These are phyloP conservation scores for Saccharomyces eubayanus DNA, from an alignment of 805 yeast genomes.

Conservation along the genomic window DNA sequence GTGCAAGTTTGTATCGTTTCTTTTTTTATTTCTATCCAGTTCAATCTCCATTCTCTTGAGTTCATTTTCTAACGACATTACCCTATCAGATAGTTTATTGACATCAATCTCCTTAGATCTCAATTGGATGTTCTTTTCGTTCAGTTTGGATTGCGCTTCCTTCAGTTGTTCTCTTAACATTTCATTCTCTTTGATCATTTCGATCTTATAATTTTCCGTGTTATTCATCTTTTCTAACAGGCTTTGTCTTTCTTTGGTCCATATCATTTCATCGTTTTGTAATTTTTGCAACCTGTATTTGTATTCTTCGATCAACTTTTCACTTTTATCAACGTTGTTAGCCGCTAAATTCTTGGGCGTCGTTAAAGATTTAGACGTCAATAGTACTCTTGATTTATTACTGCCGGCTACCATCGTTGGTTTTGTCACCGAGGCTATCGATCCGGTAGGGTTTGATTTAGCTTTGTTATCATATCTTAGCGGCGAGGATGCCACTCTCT, in stretches of 20 bases:
- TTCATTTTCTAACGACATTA: constrained; percentile 12
- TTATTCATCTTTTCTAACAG: constrained; percentile 25
- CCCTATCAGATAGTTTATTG: constrained; percentile 16
- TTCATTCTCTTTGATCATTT: constrained; percentile 44
- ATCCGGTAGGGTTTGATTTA: background rate
- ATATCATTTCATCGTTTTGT: constrained; percentile 42
- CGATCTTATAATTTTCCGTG: constrained; percentile 28
- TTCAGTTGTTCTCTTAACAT: constrained; percentile 29
- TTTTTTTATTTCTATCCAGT: background rate
- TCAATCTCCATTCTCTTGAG: constrained; percentile 2
- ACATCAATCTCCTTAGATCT: constrained; percentile 19
- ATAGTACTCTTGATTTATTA: constrained; percentile 9
- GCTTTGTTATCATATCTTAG: constrained; percentile 34
- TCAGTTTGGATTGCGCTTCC: constrained; percentile 12
- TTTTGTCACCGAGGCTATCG: constrained; percentile 2
- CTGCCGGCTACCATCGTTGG: background rate
- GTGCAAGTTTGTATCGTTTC: background rate
- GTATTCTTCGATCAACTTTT: constrained; percentile 8
- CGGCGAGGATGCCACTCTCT: constrained; percentile 66
- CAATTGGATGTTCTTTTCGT: constrained; percentile 16
- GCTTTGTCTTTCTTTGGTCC: constrained; percentile 28
- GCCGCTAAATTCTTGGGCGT: constrained; percentile 16
- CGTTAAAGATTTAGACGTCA: constrained; percentile 26
- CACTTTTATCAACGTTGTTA: constrained; percentile 10
- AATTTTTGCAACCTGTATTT: constrained; percentile 40